These are phyloP conservation scores for Drechslerella coelobrocha DNA, from an alignment of 2,329 filamentous ascomycete species.

Conservation along the genomic window DNA sequence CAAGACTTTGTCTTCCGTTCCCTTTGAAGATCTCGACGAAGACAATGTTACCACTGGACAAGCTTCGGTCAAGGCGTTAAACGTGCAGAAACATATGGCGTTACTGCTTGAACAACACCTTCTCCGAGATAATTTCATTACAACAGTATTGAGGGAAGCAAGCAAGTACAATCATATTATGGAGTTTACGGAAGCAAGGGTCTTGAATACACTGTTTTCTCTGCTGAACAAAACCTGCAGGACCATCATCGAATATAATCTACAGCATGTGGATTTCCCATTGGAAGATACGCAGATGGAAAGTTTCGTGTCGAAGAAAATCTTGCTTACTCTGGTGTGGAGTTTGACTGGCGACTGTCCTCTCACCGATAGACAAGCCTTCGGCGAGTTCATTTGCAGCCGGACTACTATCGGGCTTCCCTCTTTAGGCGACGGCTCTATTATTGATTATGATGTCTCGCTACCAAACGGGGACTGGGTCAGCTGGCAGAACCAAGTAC, in stretches of 20 bases:
- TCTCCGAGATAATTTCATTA: conserved; percentile 78
- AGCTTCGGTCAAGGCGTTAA: conserved; percentile 77
- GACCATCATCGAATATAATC: conserved; percentile 93
- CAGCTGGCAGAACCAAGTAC: conserved; percentile 93
- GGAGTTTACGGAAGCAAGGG: conserved; percentile 92
- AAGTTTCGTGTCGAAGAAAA: conserved; percentile 87
- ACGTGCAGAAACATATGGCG: conserved; percentile 79
- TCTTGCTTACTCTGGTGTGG: conserved; percentile 92
- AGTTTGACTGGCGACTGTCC: conserved; percentile 95
- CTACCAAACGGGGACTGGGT: conserved; percentile 88
- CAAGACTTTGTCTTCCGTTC: conserved; percentile 77
- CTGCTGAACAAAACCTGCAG: conserved; percentile 92
- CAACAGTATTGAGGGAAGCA: conserved; percentile 77
- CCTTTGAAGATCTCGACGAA: conserved; percentile 95
- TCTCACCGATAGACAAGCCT: conserved; percentile 81
- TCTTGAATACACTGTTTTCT: conserved; percentile 91
- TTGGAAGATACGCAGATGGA: conserved; percentile 89
- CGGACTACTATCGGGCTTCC: conserved; percentile 87
- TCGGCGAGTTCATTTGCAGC: conserved; percentile 82
- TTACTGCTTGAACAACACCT: conserved; percentile 78
- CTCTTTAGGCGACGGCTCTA: conserved; percentile 77
- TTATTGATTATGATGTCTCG: conserved; percentile 94
- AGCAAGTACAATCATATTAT: conserved; percentile 90
- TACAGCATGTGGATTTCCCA: conserved; percentile 91
- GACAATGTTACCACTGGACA: conserved; percentile 76